Conservation (phyloP, 2,329 filamentous ascomycete species). For the Fusarium caatingaense region DNA sequence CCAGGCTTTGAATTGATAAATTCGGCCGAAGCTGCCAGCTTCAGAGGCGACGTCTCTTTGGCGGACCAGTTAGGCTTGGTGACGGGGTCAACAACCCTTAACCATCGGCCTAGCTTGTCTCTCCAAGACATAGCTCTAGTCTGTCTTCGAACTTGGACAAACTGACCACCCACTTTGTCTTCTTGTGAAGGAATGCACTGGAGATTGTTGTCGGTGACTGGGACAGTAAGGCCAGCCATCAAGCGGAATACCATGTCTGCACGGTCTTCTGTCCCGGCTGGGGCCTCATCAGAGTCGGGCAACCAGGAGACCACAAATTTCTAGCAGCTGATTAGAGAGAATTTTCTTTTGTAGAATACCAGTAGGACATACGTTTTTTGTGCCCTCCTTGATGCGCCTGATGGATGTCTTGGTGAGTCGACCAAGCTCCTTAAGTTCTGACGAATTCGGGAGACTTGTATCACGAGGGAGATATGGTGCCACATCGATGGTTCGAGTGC, state of each 20-base stretch:
- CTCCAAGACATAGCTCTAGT: slow-evolving; percentile 51
- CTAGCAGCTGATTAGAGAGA: slow-evolving; percentile 37
- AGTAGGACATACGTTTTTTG: slow-evolving; percentile 37
- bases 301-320: slow-evolving; percentile 58
- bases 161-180: slow-evolving; percentile 14
- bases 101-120: slow-evolving; percentile 50
- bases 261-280: slow-evolving; percentile 51
- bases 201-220: slow-evolving; percentile 16
- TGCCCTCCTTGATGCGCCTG: slow-evolving; percentile 25
- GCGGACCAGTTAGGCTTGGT: slow-evolving; percentile 17
- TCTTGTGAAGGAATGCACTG: slow-evolving; percentile 37
- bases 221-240: slow-evolving; percentile 49
- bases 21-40: slow-evolving; percentile 1
- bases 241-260: slow-evolving; percentile 61
- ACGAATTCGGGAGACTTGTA: slow-evolving; percentile 19
- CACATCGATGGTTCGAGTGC: slow-evolving; percentile 45
- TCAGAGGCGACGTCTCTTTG: neutral
- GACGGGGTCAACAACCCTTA: slow-evolving; percentile 44
- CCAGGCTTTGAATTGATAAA: slow-evolving; percentile 11
- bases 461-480: slow-evolving; percentile 23
- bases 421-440: slow-evolving; percentile 48
- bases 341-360: neutral
- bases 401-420: slow-evolving; percentile 51
- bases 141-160: slow-evolving; percentile 48
- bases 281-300: slow-evolving; percentile 42